Evolutionary conservation across 2,329 filamentous ascomycete species (phyloP).

Genomic region (Fusarium sp.): DNA sequence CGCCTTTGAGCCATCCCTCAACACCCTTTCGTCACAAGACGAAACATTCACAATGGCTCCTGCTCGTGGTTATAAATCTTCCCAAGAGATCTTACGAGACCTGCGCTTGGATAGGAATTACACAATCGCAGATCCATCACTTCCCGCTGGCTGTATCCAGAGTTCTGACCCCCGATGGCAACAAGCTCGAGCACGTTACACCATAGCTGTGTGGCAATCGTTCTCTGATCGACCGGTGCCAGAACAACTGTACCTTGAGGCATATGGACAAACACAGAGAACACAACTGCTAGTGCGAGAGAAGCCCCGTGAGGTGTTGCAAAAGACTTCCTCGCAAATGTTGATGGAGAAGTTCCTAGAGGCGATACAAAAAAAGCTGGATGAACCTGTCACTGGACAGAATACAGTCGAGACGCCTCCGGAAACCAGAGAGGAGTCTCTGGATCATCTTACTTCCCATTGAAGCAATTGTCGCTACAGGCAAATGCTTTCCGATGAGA

Average conservation of each 20-base stretch:
- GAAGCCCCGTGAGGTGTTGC: neutral
- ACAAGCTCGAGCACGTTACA: neutral
- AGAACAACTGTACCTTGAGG: neutral
- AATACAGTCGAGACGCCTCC: neutral
- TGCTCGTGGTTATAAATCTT: neutral
- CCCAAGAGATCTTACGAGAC: neutral
- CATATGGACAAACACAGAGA: neutral
- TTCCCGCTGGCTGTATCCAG: neutral
- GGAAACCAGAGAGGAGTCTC: too few relatives aligned
- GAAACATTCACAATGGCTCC: neutral
- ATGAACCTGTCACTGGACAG: neutral
- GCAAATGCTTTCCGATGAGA: neutral
- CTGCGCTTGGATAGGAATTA: neutral
- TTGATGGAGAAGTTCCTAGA: neutral
- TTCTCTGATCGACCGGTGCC: neutral
- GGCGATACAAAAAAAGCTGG: too few relatives aligned
- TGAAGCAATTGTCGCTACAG: neutral
- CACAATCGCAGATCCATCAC: neutral
- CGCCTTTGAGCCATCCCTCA: neutral
- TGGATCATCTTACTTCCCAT: too few relatives aligned
- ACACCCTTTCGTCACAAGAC: neutral
- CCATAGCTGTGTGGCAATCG: neutral
- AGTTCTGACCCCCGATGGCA: neutral
- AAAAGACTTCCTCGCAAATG: neutral
- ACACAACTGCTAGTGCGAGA: neutral